Base-by-base conservation (phyloP, 2,329 filamentous ascomycete species). In the Fusarium nanum region DNA sequence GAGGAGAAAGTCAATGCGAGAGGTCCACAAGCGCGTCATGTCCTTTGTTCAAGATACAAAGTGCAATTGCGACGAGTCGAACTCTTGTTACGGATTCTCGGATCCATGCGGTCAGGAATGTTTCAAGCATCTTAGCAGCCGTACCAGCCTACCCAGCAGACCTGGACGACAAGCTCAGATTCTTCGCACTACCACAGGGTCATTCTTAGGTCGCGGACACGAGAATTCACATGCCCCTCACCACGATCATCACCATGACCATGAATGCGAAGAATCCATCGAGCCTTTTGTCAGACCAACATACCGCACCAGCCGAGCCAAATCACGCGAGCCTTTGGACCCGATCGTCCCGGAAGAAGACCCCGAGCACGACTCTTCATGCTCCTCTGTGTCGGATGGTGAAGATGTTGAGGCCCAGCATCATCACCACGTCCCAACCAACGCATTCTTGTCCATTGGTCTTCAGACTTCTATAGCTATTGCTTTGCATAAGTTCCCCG, bases 401-500 rank as follows among this genome's bases (percentile, higher is more conserved):
- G 85, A 87, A 34, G 46, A 87, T 55, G n/a, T 81, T 7, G 85
- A 87, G 64, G 81, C 82, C 8, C 83, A 84, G 64, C 93, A 98
- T 76, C 95, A 99, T 76, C 95, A 99, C 80, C 96, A 99, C 78
- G 95, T 98, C 5, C 93, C 95, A 0, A 91, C 93, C 67, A 98
- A 98, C 76, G 93, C 93, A 8, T 99, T 98, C 79, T 85, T 98
- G 67, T 93, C 93, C 55, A 96, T 98, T 64, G 94, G 96, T n/a
- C 87, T 99, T 1, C 96, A 99, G 80, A 98, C 96, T 0, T 95
- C 93, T 18, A 91, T 98, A 53, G 96, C 96, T 8, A 98, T 99
- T 68, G 94, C 95, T 10, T 84, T 99, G 3, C 96, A 99, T 83
- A 99, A 99, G 78, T 91, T 98, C 37, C 96, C 96, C 2, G 96